Base-by-base conservation (phyloP, 495 filamentous ascomycete genomes). In the Aspergillus panamensis region DNA sequence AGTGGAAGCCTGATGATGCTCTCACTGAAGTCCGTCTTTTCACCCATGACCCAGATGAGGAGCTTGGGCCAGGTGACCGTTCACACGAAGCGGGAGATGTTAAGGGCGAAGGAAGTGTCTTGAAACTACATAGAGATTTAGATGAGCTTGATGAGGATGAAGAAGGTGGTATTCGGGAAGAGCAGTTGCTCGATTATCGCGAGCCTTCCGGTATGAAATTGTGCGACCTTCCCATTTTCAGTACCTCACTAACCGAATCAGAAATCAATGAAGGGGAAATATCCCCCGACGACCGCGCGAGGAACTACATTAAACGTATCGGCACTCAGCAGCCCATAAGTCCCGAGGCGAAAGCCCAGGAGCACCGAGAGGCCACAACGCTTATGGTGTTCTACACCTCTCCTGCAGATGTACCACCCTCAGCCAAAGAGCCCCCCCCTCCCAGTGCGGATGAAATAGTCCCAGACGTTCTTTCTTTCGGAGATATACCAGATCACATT, bases 341-440 rank as follows among this genome's bases (percentile, higher is more conserved):
- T 8, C 74, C 82, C 0, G 86, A 95, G 66, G 85, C 85, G 55
- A 76, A 80, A 39, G 75, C 77, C 5, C 91, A 91, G 66, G 79
- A 87, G 30, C 79, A 85, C 50, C 84, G 89, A 8, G 92, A 96
- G 70, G 75, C 78, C 19, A 85, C 78, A n/a, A 91, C 89, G 21
- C 80, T 96, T 32, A 91, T 95, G 84, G 88, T 87, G 6, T 83
- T 91, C 58, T 94, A 96, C 64, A 82, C 87, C 2, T 84, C 84
- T 51, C 69, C 74, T 33, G 80, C 81, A 7, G 91, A 96, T 63
- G 87, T 95, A 58, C 92, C 92, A 5, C 74, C 84, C 1, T 84
- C 86, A 0, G 88, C 92, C 2, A 83, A 86, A 54, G 92, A 95
- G 51, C 90, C 91, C 3, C 69, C 78, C 13, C 71, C 80, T 39